phyloP scores from a whole-genome alignment of 345 rosid genomes.

The Lenwebbia sp. region DNA sequence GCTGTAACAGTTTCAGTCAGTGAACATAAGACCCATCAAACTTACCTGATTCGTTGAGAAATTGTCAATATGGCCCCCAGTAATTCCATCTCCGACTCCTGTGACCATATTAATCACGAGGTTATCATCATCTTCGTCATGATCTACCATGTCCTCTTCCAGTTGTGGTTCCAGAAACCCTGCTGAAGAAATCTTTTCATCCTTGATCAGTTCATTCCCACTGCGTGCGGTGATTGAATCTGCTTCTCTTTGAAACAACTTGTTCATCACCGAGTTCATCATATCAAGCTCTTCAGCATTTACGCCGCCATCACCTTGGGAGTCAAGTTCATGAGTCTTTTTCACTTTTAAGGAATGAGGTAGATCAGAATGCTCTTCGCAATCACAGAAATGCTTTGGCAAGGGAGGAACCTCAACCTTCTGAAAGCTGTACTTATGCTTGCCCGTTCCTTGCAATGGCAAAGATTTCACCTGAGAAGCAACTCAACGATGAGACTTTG shows the following conservation, averaged over 20 bases:
- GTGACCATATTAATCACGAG: constrained; percentile 43
- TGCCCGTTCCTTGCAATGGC: constrained; percentile 75
- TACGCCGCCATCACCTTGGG: constrained; percentile 17
- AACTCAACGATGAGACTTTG: background rate
- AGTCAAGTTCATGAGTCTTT: constrained; percentile 14
- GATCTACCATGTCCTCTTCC: constrained; percentile 10
- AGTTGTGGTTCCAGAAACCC: constrained; percentile 9
- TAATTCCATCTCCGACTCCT: background rate
- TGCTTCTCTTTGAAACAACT: constrained; percentile 45
- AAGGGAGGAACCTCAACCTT: constrained; percentile 40
- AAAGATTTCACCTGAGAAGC: constrained; percentile 49
- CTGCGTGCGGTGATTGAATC: background rate
- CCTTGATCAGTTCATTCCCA: background rate
- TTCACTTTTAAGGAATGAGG: constrained; percentile 9
- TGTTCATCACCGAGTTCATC: constrained; percentile 72
- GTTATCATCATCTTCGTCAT: constrained; percentile 27
- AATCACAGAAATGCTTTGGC: constrained; percentile 71
- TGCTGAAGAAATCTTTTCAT: constrained; percentile 13
- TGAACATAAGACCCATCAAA: background rate
- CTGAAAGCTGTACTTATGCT: constrained; percentile 84
- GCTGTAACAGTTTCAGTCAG: background rate
- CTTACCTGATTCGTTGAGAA: background rate
- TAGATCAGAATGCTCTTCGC: constrained; percentile 61
- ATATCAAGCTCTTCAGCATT: constrained; percentile 50
- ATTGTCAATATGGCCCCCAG: background rate